Evolutionary conservation across 2,329 filamentous ascomycete genomes (phyloP).

Genomic region (Epichloe glyceriae): DNA sequence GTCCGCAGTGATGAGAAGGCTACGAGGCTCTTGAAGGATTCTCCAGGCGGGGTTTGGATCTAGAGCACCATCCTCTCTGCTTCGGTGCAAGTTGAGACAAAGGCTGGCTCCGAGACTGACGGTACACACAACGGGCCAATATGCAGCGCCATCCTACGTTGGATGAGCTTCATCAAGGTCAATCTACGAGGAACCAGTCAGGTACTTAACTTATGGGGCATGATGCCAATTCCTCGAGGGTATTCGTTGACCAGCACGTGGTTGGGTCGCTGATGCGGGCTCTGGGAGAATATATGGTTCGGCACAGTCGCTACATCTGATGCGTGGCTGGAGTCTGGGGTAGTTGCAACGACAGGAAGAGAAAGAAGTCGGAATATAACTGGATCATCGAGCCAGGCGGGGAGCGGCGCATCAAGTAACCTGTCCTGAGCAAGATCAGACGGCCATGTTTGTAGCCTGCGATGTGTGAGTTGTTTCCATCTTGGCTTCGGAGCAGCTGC

Average conservation of each 20-base stretch:
- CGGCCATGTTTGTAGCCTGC: constrained; percentile 83
- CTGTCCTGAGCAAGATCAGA: constrained; percentile 68
- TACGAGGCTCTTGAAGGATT: constrained; percentile 74
- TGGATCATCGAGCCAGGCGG: constrained; percentile 60
- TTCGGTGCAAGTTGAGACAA: constrained; percentile 64
- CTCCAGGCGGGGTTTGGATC: constrained; percentile 36
- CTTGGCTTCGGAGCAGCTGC: constrained; percentile 54
- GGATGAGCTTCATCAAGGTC: constrained; percentile 19
- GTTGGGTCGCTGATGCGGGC: constrained; percentile 68
- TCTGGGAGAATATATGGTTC: constrained; percentile 40
- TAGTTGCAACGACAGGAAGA: constrained; percentile 25
- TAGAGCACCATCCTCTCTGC: constrained; percentile 46
- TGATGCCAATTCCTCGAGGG: constrained; percentile 76
- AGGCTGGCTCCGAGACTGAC: constrained; percentile 70
- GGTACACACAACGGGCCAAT: constrained; percentile 79
- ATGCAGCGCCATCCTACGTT: constrained; percentile 62
- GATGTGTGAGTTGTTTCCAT: constrained; percentile 82
- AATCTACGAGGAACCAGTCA: constrained; percentile 6
- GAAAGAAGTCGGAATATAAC: constrained; percentile 49
- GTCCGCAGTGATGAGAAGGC: constrained; percentile 59
- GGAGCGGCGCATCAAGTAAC: constrained; percentile 61
- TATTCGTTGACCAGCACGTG: constrained; percentile 95
- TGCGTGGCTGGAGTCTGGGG: background rate
- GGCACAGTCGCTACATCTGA: background rate
- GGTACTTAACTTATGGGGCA: constrained; percentile 64